Percentiles rank a stretch among this genome's conserved stretches.
These are phyloP conservation scores for Trichoderma endophyticum DNA, from an alignment of 2,329 filamentous ascomycete genomes.

Conservation along the genomic window DNA sequence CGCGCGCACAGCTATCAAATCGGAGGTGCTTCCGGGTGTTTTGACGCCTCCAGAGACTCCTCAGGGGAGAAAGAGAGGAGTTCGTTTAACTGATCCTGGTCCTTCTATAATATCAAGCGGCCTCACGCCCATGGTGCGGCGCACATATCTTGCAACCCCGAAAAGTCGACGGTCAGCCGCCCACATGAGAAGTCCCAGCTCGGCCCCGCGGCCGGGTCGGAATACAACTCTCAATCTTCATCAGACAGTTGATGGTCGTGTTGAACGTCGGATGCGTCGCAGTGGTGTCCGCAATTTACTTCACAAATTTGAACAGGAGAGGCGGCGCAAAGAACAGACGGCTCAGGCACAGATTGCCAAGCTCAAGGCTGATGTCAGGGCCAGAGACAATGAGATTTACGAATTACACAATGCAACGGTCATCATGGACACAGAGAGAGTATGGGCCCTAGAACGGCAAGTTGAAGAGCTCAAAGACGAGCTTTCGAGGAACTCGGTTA, in stretches of 20 bases:
- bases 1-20: slow-evolving; percentile 29
- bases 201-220: slow-evolving; percentile 28
- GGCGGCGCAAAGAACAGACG: slow-evolving; percentile 38
- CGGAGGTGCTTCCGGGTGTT: slow-evolving; percentile 19
- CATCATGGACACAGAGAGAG: slow-evolving; percentile 45
- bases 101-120: slow-evolving; percentile 45
- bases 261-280: slow-evolving; percentile 55
- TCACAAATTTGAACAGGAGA: slow-evolving; percentile 49
- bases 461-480: slow-evolving; percentile 36
- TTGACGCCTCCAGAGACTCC: slow-evolving; percentile 30
- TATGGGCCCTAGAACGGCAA: slow-evolving; percentile 42
- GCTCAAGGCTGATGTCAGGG: slow-evolving; percentile 47
- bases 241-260: slow-evolving; percentile 54
- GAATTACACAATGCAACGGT: slow-evolving; percentile 50
- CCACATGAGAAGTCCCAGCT: slow-evolving; percentile 29
- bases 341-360: slow-evolving; percentile 47
- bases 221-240: slow-evolving; percentile 40
- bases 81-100: slow-evolving; percentile 60
- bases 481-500: slow-evolving; percentile 26
- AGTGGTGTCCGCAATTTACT: slow-evolving; percentile 58
- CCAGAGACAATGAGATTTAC: slow-evolving; percentile 52
- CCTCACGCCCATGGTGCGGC: slow-evolving; percentile 56
- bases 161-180: slow-evolving; percentile 47
- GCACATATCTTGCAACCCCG: slow-evolving; percentile 44
- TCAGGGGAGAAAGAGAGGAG: slow-evolving; percentile 42